Conservation (phyloP, 805 yeast genomes). For the Wickerhamomyces hampshirensis region DNA sequence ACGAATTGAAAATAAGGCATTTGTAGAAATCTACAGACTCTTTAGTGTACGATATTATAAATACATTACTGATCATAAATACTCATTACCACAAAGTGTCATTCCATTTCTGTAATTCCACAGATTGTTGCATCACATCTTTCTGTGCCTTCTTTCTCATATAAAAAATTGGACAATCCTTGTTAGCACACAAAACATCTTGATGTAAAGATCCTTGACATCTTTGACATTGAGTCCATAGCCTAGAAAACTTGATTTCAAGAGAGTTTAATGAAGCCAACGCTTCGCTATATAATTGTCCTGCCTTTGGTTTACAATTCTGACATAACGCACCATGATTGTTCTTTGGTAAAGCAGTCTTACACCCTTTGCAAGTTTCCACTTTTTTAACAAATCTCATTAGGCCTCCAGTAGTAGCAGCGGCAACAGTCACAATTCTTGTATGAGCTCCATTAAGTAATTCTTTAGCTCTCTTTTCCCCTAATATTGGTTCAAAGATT, state of each 20-base stretch:
- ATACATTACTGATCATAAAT: not conserved
- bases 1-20: too few relatives aligned
- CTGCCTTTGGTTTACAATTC: constrained; percentile 68
- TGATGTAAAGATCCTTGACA: constrained; percentile 96
- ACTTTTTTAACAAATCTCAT: constrained; percentile 90
- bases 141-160: constrained; percentile 68
- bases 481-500: constrained; percentile 92
- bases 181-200: constrained; percentile 91
- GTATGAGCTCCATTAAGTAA: constrained; percentile 83
- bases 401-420: constrained; percentile 62
- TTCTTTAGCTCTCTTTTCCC: constrained; percentile 76
- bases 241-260: constrained; percentile 75
- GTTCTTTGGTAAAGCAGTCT: constrained; percentile 58
- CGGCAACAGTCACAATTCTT: constrained; percentile 58
- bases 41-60: too few relatives aligned
- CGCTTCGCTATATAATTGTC: constrained; percentile 77
- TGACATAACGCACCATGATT: constrained; percentile 75
- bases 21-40: too few relatives aligned
- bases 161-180: constrained; percentile 96
- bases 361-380: constrained; percentile 85
- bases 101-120: constrained; percentile 37
- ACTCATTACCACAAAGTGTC: constrained; percentile 23
- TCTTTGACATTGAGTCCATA: constrained; percentile 98
- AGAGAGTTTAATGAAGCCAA: constrained; percentile 73
- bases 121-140: constrained; percentile 34